Evolutionary conservation across 2,329 filamentous ascomycete species (phyloP).

Genomic region (Rhinocladiella mackenziei): DNA sequence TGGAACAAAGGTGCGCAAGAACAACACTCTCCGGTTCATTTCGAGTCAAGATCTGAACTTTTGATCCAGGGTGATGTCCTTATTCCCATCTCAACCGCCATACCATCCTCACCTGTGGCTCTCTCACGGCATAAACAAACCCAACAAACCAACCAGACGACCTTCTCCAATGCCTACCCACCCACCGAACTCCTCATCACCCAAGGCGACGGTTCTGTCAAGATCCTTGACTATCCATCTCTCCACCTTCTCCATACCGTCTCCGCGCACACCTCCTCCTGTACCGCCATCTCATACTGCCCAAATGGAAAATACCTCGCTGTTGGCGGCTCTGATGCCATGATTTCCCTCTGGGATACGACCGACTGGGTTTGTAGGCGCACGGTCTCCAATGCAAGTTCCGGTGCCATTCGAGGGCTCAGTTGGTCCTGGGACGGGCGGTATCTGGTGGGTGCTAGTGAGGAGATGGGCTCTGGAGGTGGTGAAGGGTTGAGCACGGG

Average conservation of each 20-base stretch:
- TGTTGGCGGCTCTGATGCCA: conserved; percentile 46
- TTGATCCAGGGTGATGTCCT: conserved; percentile 43
- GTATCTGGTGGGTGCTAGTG: conserved; percentile 47
- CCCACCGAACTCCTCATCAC: conserved; percentile 50
- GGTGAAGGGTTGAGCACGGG: conserved; percentile 34
- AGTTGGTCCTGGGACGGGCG: conserved; percentile 51
- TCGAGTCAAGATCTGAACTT: conserved; percentile 3
- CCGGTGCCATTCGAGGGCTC: conserved; percentile 45
- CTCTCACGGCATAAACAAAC: conserved; percentile 43
- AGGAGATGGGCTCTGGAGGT: conserved; percentile 43
- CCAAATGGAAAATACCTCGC: conserved; percentile 49
- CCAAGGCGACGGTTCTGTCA: conserved; percentile 48
- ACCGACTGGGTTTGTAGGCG: conserved; percentile 49
- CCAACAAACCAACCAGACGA: conserved; percentile 47
- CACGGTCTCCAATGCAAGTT: conserved; percentile 44
- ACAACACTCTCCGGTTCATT: background rate
- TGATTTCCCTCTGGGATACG: conserved; percentile 51
- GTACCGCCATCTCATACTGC: conserved; percentile 44
- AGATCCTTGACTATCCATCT: conserved; percentile 46
- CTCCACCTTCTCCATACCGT: conserved; percentile 44
- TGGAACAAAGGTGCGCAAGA: conserved; percentile 43
- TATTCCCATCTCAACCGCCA: conserved; percentile 44
- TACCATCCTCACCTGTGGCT: conserved; percentile 37
- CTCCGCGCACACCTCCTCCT: conserved; percentile 48
- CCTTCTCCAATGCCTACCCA: conserved; percentile 45